A percentile compares a stretch with the other conserved stretches of the same genome.
phyloP scores from a whole-genome alignment of 2,329 filamentous ascomycete genomes.

The Alternaria tenuissima region DNA sequence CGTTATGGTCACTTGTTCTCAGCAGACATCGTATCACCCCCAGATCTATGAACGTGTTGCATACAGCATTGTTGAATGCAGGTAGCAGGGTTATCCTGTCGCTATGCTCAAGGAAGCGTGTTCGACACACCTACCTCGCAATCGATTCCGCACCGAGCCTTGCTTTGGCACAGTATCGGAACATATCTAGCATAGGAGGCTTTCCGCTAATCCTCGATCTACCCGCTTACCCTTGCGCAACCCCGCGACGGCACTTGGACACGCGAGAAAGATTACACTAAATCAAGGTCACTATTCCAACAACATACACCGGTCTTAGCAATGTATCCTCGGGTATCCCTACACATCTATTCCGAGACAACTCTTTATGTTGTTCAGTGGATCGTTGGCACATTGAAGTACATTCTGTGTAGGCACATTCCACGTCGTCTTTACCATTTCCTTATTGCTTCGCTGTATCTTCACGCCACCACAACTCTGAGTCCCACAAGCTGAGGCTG shows the following conservation, averaged over 20 bases:
- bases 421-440: not conserved
- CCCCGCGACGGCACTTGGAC: not conserved
- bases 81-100: not conserved
- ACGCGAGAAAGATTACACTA: conserved; percentile 5
- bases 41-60: not conserved
- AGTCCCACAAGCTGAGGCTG: not conserved
- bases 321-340: not conserved
- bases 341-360: not conserved
- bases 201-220: not conserved
- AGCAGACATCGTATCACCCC: not conserved
- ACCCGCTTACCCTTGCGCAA: not conserved
- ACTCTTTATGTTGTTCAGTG: not conserved
- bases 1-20: not conserved
- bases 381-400: not conserved
- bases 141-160: not conserved
- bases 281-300: not conserved
- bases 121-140: not conserved
- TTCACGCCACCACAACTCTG: not conserved
- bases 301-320: not conserved
- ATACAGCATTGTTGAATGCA: not conserved
- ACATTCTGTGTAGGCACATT: not conserved
- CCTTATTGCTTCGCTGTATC: not conserved
- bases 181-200: not conserved
- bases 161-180: not conserved
- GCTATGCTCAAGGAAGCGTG: not conserved